Evolutionary conservation across 371 early-diverging fungal species (phyloP).

Genomic region (Mortierella sp.): DNA sequence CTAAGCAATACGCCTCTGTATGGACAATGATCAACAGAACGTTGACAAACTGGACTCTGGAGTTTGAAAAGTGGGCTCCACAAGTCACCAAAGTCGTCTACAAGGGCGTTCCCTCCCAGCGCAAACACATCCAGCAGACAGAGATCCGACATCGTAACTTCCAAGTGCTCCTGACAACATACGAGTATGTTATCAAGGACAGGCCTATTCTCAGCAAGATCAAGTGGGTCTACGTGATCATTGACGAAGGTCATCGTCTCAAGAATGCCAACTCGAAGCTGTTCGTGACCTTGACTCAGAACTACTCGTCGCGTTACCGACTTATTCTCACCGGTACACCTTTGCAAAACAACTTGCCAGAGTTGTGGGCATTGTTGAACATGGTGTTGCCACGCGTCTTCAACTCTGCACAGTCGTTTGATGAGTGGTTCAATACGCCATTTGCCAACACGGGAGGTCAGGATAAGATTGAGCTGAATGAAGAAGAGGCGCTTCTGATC

Average conservation of each 20-base stretch:
- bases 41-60: conserved; percentile 96
- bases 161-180: conserved; percentile 97
- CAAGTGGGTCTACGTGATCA: conserved; percentile 96
- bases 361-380: conserved; percentile 98
- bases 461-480: conserved; percentile 90
- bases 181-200: conserved; percentile 97
- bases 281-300: conserved; percentile 82
- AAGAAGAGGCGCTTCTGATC: conserved; percentile 97
- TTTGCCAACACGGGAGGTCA: conserved; percentile 89
- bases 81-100: conserved; percentile 89
- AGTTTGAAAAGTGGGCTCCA: conserved; percentile 99
- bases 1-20: too few relatives aligned
- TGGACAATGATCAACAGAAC: conserved; percentile 57
- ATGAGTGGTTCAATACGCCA: conserved; percentile 98
- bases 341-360: conserved; percentile 99
- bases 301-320: conserved; percentile 90
- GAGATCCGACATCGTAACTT: conserved; percentile 83
- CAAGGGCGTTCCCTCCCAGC: conserved; percentile 85
- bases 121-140: conserved; percentile 78
- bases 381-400: conserved; percentile 98
- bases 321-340: conserved; percentile 99
- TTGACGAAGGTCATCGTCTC: conserved; percentile 99
- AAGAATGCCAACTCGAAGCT: conserved; percentile 96
- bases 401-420: conserved; percentile 94
- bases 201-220: conserved; percentile 83